These are phyloP conservation scores for Curvularia eragrostidis DNA, from an alignment of 2,329 filamentous ascomycete species.

Conservation along the genomic window DNA sequence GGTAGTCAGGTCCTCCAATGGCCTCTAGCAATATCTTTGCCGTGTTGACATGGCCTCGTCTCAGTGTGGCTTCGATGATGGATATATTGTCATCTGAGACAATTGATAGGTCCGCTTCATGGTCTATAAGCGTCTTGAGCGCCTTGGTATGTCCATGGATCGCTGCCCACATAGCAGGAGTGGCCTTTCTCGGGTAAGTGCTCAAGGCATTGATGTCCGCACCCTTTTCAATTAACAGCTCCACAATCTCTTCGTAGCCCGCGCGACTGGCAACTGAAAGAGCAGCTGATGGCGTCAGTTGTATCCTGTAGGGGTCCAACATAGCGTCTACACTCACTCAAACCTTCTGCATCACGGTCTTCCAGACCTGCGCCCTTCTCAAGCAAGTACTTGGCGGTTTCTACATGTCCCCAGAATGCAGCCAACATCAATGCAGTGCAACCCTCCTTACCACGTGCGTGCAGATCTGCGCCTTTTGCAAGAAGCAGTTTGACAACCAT, in stretches of 20 bases:
- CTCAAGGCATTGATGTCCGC: slow-evolving; percentile 25
- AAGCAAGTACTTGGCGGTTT: slow-evolving; percentile 1
- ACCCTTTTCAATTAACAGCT: slow-evolving; percentile 25
- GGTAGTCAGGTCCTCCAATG: slow-evolving; percentile 26
- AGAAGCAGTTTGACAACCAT: slow-evolving; percentile 25
- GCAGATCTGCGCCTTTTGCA: slow-evolving; percentile 27
- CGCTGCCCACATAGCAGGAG: slow-evolving; percentile 28
- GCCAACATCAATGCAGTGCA: slow-evolving; percentile 28
- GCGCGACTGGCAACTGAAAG: slow-evolving; percentile 16
- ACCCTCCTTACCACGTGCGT: slow-evolving; percentile 18
- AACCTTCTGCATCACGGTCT: not conserved
- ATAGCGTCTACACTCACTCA: not conserved
- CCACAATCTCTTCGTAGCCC: slow-evolving; percentile 22
- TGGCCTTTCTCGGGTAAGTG: slow-evolving; percentile 13
- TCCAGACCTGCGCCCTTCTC: not conserved
- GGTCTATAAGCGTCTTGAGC: not conserved
- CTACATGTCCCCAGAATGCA: slow-evolving; percentile 18
- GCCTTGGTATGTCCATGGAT: not conserved
- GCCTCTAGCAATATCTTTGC: slow-evolving; percentile 23
- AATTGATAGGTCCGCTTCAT: not conserved
- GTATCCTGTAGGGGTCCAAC: not conserved
- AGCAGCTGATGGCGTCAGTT: not conserved
- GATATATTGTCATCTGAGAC: not conserved
- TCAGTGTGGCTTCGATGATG: not conserved
- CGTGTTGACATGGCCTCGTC: slow-evolving; percentile 15